Conservation (phyloP, 2,329 filamentous ascomycete species). For the Pseudogymnoascus sp. region DNA sequence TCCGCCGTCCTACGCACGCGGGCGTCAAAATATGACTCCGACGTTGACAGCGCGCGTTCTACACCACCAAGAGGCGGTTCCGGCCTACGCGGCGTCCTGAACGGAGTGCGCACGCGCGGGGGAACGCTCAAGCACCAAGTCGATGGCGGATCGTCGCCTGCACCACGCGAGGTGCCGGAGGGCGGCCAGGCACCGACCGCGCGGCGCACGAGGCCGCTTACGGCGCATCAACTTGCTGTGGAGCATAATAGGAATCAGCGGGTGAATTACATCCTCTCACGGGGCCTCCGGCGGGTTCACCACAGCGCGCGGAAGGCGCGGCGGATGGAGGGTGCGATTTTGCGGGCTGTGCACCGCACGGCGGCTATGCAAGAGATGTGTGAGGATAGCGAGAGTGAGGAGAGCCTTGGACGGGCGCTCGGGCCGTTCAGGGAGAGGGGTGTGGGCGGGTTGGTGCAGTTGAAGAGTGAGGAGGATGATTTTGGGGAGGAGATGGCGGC, state of each 20-base stretch:
- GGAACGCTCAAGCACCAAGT: constrained; percentile 52
- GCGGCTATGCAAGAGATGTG: constrained; percentile 48
- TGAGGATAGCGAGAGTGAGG: constrained; percentile 57
- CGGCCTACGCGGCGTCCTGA: constrained; percentile 26
- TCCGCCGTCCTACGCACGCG: constrained; percentile 51
- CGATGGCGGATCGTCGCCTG: constrained; percentile 52
- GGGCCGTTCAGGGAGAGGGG: constrained; percentile 47
- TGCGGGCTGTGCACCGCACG: constrained; percentile 59
- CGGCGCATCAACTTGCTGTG: constrained; percentile 74
- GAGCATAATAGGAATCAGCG: constrained; percentile 70
- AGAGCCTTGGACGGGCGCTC: constrained; percentile 29
- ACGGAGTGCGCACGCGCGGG: constrained; percentile 21
- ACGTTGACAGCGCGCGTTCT: constrained; percentile 45
- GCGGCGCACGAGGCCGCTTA: constrained; percentile 65
- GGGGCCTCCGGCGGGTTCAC: constrained; percentile 62
- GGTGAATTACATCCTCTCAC: constrained; percentile 74
- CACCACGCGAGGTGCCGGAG: constrained; percentile 27
- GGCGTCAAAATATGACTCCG: constrained; percentile 54
- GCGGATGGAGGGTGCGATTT: constrained; percentile 57
- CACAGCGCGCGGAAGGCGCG: constrained; percentile 55
- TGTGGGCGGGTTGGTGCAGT: constrained; percentile 56
- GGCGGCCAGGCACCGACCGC: constrained; percentile 35
- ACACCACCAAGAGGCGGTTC: constrained; percentile 38
- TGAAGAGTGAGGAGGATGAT: constrained; percentile 59
- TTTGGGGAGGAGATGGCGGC: constrained; percentile 67